These are phyloP conservation scores for Tolypocladium album DNA, from an alignment of 2,329 filamentous ascomycete genomes.

Conservation along the genomic window DNA sequence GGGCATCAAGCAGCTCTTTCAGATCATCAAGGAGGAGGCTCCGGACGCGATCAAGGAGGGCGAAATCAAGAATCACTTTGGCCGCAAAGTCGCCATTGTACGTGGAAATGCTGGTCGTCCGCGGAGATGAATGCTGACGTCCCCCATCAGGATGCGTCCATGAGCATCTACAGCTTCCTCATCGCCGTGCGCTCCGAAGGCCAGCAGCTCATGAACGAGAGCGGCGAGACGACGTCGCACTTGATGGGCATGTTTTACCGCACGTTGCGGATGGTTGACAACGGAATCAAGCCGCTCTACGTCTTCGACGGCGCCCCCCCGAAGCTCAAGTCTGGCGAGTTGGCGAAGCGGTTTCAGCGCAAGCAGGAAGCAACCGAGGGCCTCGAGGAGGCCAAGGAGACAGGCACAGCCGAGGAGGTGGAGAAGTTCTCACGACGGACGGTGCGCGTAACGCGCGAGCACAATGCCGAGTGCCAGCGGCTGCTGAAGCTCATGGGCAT, in stretches of 20 bases:
- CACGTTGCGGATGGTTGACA: conserved; percentile 94
- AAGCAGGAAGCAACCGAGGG: conserved; percentile 87
- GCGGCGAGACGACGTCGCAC: conserved; percentile 93
- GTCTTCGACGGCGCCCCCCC: conserved; percentile 96
- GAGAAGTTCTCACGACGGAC: conserved; percentile 95
- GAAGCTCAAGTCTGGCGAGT: conserved; percentile 93
- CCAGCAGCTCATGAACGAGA: conserved; percentile 90
- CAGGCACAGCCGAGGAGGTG: conserved; percentile 90
- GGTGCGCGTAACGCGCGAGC: conserved; percentile 89
- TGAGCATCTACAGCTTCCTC: conserved; percentile 98
- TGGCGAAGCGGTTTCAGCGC: conserved; percentile 90
- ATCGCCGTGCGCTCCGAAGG: conserved; percentile 95
- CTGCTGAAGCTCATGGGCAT: conserved; percentile 92
- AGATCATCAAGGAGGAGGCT: conserved; percentile 81
- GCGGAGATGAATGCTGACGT: neutral
- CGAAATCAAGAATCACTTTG: conserved; percentile 98
- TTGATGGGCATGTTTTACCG: conserved; percentile 99
- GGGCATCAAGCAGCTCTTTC: conserved; percentile 64
- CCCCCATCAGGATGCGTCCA: conserved; percentile 47
- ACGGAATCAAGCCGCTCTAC: conserved; percentile 96
- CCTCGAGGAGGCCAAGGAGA: conserved; percentile 93
- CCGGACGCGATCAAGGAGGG: conserved; percentile 93
- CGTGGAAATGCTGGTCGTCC: conserved; percentile 21
- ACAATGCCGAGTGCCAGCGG: conserved; percentile 89
- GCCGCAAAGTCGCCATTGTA: conserved; percentile 95